Conservation (phyloP, 345 rosid genomes). For the Hypericum perforatum region DNA sequence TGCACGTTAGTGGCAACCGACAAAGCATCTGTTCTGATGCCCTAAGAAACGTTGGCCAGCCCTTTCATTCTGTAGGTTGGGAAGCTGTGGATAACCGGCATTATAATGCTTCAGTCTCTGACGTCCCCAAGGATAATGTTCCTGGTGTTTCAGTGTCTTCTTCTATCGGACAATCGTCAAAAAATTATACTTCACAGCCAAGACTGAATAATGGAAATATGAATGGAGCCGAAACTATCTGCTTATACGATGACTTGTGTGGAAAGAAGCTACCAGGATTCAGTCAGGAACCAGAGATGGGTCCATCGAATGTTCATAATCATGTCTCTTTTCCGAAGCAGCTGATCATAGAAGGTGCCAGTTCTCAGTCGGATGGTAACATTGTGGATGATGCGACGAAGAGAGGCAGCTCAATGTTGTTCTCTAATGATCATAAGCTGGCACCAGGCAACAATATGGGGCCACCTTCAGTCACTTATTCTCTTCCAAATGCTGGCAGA, state of each 20-base stretch:
- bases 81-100: conserved; percentile 19
- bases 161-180: conserved; percentile 2
- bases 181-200: conserved; percentile 9
- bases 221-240: conserved; percentile 36
- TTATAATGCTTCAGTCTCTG: conserved; percentile 16
- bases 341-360: conserved; percentile 24
- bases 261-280: conserved; percentile 34
- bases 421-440: conserved; percentile 15
- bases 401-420: conserved; percentile 8
- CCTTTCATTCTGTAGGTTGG: conserved; percentile 12
- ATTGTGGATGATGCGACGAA: conserved; percentile 15
- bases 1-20: conserved; percentile 30
- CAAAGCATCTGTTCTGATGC: conserved; percentile 27
- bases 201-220: conserved; percentile 13
- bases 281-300: conserved; percentile 8
- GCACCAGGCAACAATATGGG: conserved; percentile 11
- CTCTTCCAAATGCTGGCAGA: conserved; percentile 13
- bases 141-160: conserved; percentile 13
- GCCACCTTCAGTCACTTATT: conserved; percentile 10
- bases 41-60: conserved; percentile 19
- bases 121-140: conserved; percentile 5
- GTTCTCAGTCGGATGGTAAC: conserved; percentile 12
- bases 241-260: conserved; percentile 38
- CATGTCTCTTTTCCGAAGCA: conserved; percentile 25
- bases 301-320: conserved; percentile 3